Evolutionary conservation across 257 asterid genomes (phyloP).

Genomic region (Scutellaria galericulata): DNA sequence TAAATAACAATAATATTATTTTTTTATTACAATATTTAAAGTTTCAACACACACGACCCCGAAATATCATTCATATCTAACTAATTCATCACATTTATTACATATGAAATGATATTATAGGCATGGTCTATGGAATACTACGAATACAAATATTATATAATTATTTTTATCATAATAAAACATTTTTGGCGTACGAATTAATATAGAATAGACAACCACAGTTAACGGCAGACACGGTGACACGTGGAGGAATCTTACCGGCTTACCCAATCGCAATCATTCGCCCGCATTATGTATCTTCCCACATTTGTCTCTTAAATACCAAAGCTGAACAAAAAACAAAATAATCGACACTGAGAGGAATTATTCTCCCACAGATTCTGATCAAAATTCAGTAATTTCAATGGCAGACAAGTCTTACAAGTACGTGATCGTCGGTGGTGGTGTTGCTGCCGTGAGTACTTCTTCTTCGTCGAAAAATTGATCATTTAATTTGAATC

Average conservation of each 20-base stretch:
- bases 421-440: conserved; percentile 92
- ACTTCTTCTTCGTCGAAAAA: background rate
- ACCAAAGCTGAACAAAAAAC: background rate
- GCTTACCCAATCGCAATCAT: conserved; percentile 19
- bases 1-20: too few species aligned
- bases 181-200: too few species aligned
- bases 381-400: conserved; percentile 4
- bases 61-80: too few species aligned
- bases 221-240: conserved; percentile 30
- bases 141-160: too few species aligned
- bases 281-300: conserved; percentile 20
- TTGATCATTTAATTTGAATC: conserved; percentile 6
- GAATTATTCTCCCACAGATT: background rate
- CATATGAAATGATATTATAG: too few species aligned
- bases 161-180: too few species aligned
- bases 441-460: conserved; percentile 94
- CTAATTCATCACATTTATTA: too few species aligned
- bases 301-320: conserved; percentile 39
- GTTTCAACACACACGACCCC: too few species aligned
- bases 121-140: too few species aligned
- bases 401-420: conserved; percentile 78
- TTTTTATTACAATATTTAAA: too few species aligned
- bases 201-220: conserved; percentile 19
- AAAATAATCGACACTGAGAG: background rate
- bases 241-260: conserved; percentile 43